Conservation (phyloP, 2,329 filamentous ascomycete species). For the Lachnellula subtilissima region DNA sequence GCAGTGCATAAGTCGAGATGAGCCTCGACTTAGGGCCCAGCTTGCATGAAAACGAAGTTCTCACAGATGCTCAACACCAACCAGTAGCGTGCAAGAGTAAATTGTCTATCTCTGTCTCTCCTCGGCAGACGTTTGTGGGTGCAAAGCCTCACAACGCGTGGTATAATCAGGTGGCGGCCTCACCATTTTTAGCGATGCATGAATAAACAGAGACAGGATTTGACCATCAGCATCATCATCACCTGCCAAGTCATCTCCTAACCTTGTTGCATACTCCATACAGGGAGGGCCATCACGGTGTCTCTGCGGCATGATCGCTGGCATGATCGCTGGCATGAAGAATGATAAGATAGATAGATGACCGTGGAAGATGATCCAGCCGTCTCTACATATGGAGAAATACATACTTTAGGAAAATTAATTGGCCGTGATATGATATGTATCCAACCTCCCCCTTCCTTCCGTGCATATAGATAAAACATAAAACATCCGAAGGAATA, state of each 20-base stretch:
- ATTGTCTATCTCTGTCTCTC: not conserved
- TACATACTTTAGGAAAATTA: conserved; percentile 4
- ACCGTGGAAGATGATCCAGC: conserved; percentile 1
- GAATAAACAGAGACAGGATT: not conserved
- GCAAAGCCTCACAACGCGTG: not conserved
- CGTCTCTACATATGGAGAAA: conserved; percentile 4
- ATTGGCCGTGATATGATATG: conserved; percentile 13
- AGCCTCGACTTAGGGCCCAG: not conserved
- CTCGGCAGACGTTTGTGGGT: not conserved
- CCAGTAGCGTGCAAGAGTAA: not conserved
- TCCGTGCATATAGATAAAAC: conserved; percentile 20
- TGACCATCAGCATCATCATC: conserved; percentile 1
- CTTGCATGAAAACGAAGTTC: not conserved
- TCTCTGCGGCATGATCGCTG: conserved; percentile 1
- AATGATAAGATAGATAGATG: not conserved
- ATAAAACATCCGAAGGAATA: not conserved
- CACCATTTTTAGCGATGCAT: not conserved
- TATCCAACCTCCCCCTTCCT: conserved; percentile 16
- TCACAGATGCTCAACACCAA: not conserved
- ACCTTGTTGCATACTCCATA: not conserved
- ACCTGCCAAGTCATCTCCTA: not conserved
- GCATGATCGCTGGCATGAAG: not conserved
- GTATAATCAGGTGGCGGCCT: not conserved
- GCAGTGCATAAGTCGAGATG: not conserved
- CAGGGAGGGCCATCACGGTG: not conserved